Evolutionary conservation across 108 stramenopile species (phyloP), one percentile per base, ranked within the genome.

Genomic region (Skeletonema grethae): DNA sequence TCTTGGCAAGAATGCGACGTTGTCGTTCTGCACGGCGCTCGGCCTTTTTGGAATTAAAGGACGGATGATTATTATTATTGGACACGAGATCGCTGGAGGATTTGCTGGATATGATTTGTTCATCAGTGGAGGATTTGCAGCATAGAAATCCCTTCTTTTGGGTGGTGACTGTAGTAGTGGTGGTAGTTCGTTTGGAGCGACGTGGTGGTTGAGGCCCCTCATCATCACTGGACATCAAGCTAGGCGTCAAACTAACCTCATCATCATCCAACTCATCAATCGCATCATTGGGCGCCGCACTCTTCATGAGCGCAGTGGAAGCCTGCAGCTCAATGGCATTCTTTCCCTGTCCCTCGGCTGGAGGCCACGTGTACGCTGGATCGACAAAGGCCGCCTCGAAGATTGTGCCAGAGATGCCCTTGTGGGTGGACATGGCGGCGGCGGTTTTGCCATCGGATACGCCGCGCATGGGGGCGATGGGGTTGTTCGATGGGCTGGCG

Each of bases 371-470:
- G 77, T 91, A 94, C 24, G 92, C 90, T 0, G 92, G 92, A 69
- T 94, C 92, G 39, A 91, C 90, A 76, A 94, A 94, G 62, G 92
- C 92, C 4, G 92, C 92, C 73, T 94, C 92, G 61, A 94, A 76
- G 39, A 93, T 76, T 53, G 88, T 90, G 22, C 92, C 92, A 10
- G 65, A 53, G 67, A 62, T 63, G 58, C 61, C 41, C 16, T 36
- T 64, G 57, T 48, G 61, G 64, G 63, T 38, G 31, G 61, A 39
- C 41, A 62, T 36, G 55, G 62, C 61, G 45, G 73, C 32, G 64
- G 73, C 12, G 38, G 48, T 39, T 65, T 61, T 65, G 43, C 73
- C 73, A 34, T 58, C 20, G 43, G 73, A 57, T 13, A 66, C 28
- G 0, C 32, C 32, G 4, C 36, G 13, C 6, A 31, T n/a, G 18